phyloP scores from a whole-genome alignment of 371 early-diverging fungal species.

The Apophysomyces ossiformis region DNA sequence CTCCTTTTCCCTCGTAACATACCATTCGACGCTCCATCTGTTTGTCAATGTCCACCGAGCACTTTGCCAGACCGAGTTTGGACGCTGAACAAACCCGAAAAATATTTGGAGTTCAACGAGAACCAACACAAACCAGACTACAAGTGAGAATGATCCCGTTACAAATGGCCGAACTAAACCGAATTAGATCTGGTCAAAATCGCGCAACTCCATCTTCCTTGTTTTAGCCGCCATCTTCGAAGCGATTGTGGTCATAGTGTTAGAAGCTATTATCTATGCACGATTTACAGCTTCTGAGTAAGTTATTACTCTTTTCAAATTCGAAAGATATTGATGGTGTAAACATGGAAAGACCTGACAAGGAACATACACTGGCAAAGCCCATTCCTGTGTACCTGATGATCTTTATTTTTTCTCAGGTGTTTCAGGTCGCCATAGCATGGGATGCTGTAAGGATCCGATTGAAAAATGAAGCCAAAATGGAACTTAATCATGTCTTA shows the following conservation, averaged over 20 bases:
- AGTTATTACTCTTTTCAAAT: constrained; percentile 1
- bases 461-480: constrained; percentile 9
- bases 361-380: constrained; percentile 27
- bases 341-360: constrained; percentile 21
- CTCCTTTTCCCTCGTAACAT: constrained; percentile 6
- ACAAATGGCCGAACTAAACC: neutral
- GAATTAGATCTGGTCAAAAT: constrained; percentile 42
- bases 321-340: constrained; percentile 10
- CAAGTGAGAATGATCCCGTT: neutral
- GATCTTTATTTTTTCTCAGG: constrained; percentile 76
- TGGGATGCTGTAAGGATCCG: constrained; percentile 75
- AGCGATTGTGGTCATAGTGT: constrained; percentile 69
- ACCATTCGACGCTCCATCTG: neutral
- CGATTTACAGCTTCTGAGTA: constrained; percentile 52
- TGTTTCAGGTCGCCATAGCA: constrained; percentile 72
- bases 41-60: constrained; percentile 16
- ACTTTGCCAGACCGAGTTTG: constrained; percentile 13
- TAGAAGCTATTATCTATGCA: constrained; percentile 67
- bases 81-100: constrained; percentile 16
- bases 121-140: constrained; percentile 8
- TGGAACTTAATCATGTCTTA: constrained; percentile 6
- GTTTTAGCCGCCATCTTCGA: constrained; percentile 58
- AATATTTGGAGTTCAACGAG: constrained; percentile 7
- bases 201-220: constrained; percentile 49
- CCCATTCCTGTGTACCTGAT: constrained; percentile 78